Evolutionary conservation across 345 rosid genomes (phyloP).

Genomic region (Eucalyptus erythrocorys): DNA sequence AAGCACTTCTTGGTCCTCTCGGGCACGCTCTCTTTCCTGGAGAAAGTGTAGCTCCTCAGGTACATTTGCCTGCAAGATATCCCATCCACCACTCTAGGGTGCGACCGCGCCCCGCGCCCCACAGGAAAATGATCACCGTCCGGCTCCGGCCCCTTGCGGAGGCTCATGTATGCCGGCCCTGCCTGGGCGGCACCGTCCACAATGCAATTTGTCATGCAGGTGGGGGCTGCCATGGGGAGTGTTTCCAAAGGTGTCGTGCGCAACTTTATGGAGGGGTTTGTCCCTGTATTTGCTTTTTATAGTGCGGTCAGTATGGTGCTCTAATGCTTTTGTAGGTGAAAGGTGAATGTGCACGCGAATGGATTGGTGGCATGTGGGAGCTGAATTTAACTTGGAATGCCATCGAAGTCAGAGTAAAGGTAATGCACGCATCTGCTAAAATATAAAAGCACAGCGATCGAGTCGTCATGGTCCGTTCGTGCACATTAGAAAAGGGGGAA

Average conservation of each 20-base stretch:
- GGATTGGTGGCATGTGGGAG: neutral
- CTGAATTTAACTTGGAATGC: neutral
- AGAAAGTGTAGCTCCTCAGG: conserved; percentile 36
- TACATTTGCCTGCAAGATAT: conserved; percentile 39
- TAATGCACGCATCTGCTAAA: neutral
- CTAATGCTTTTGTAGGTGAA: neutral
- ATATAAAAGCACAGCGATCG: neutral
- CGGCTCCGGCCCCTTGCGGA: conserved; percentile 14
- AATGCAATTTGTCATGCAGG: conserved; percentile 10
- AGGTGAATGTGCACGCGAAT: neutral
- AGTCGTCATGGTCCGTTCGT: neutral
- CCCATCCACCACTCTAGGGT: conserved; percentile 17
- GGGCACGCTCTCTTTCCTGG: conserved; percentile 13
- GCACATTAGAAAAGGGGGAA: neutral
- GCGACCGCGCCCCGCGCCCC: neutral
- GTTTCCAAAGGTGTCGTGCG: neutral
- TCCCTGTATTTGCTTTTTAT: neutral
- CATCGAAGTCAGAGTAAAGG: neutral
- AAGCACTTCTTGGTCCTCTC: conserved; percentile 19
- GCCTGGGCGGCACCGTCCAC: neutral
- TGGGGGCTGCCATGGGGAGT: conserved; percentile 4
- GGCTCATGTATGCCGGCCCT: conserved; percentile 8
- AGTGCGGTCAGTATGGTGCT: neutral
- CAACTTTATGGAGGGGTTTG: neutral
- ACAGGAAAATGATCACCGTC: neutral